Conservation (phyloP, 768 basidiomycete species). For the Podaxis carcinomalis region DNA sequence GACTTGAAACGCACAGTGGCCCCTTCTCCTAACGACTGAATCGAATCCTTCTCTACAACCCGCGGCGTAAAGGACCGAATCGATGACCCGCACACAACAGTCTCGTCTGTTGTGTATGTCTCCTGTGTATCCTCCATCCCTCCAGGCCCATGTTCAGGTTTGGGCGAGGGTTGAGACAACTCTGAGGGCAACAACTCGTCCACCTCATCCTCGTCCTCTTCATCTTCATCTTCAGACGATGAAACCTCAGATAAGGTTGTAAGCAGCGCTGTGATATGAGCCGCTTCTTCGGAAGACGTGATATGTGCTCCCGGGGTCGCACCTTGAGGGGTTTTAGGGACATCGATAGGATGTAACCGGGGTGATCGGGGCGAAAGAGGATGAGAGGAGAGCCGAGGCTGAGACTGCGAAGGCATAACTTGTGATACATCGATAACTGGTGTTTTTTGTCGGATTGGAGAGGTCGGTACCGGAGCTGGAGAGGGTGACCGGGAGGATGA, state of each 20-base stretch:
- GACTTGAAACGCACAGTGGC: not conserved
- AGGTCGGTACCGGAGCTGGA: not conserved
- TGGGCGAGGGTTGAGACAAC: not conserved
- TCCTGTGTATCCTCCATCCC: not conserved
- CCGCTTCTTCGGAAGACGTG: not conserved
- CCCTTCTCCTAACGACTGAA: not conserved
- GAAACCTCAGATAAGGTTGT: not conserved
- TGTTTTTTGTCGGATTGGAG: not conserved
- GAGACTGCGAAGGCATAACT: not conserved
- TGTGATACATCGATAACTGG: slow-evolving; percentile 7
- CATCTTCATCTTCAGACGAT: not conserved
- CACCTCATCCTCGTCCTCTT: slow-evolving; percentile 3
- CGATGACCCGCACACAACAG: not conserved
- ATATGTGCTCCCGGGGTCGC: not conserved
- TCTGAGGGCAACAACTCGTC: slow-evolving; percentile 6
- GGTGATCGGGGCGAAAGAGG: not conserved
- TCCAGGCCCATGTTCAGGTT: not conserved
- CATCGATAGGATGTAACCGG: not conserved
- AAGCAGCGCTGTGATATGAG: not conserved
- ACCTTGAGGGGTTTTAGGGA: no score
- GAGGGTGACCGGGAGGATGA: not conserved
- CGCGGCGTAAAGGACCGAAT: not conserved
- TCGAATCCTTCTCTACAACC: not conserved
- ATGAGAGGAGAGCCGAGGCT: not conserved
- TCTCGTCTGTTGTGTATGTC: not conserved